Base-by-base conservation (phyloP, 805 yeast species). In the Nakazawaea ernobii region DNA sequence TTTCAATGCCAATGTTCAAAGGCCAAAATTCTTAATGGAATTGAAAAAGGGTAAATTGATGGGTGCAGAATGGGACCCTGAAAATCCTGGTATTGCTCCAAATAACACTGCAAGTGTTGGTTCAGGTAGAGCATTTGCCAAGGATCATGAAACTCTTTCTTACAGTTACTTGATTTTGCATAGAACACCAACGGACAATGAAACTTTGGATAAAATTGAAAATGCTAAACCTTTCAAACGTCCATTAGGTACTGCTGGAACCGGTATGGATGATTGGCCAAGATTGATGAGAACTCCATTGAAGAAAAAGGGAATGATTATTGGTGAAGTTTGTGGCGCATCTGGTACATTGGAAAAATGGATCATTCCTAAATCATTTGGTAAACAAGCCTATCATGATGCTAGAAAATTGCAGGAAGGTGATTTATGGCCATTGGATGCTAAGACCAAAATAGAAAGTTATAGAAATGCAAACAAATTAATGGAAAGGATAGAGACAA, bases 401-500 rank as follows among this genome's bases (percentile, higher is more conserved):
- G 96, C 96, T 0, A 74, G 97, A 47, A 92, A 94, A 62, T 79
- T 88, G 0, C 65, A 64, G n/a, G 77, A 78, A 59, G 96, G 97
- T 20, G 99, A 94, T 61, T 65, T 83, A 45, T 94, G 98, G 99
- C 83, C 86, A 0, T 63, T 82, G 35, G 86, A 75, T 32, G 82
- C 82, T 2, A 85, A 84, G 60, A 70, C 79, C 2, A 73, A 70
- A 28, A 55, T 66, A 2, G 41, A 32, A 20, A 46, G 49, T 29
- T 33, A 36, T 4, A 33, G 45, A 35, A 46, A 46, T 30, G 44
- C 45, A 3, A 15, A 3, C 11, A 40, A 39, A 9, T 40, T 46
- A 45, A 35, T 39, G 10, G 49, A 46, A 27, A 14, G 49, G 7
- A 46, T 46, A 11, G 49, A 39, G 32, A 27, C 10, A 17, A 46